Evolutionary conservation across 306 rosid genomes (phyloP).

Genomic region (Ormosia semicastrata): DNA sequence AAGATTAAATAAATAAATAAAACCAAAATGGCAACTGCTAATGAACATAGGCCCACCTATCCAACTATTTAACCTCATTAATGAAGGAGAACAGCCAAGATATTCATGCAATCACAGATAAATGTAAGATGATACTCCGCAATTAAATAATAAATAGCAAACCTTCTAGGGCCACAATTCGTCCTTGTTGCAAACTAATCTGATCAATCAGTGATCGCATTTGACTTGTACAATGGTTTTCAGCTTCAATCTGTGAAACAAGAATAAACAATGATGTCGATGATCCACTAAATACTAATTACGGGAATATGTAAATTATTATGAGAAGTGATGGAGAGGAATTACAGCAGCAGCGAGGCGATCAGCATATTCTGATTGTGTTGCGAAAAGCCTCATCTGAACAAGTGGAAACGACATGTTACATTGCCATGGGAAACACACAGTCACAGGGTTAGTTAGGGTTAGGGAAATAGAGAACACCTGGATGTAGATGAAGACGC

Average conservation of each 20-base stretch:
- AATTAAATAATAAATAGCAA: conserved; percentile 12
- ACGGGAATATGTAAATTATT: background rate
- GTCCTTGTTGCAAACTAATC: conserved; percentile 90
- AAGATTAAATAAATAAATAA: conserved; percentile 10
- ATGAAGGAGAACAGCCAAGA: background rate
- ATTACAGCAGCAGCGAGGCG: conserved; percentile 89
- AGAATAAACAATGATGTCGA: background rate
- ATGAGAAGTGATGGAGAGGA: conserved; percentile 17
- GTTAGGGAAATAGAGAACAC: conserved; percentile 38
- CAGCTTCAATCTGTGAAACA: conserved; percentile 70
- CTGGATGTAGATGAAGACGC: conserved; percentile 86
- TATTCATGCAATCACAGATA: background rate
- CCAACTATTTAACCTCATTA: conserved; percentile 1
- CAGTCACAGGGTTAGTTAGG: background rate
- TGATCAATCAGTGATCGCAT: conserved; percentile 75
- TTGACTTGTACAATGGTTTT: conserved; percentile 75
- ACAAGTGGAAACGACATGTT: background rate
- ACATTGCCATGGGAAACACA: background rate
- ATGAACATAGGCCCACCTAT: background rate
- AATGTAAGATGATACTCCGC: background rate
- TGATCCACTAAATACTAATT: background rate
- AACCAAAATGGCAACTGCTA: background rate
- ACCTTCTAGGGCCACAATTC: conserved; percentile 75
- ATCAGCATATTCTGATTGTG: conserved; percentile 89
- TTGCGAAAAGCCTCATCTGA: conserved; percentile 81